Conservation (phyloP, 2,329 filamentous ascomycete genomes). For the Mariannaea elegans region DNA sequence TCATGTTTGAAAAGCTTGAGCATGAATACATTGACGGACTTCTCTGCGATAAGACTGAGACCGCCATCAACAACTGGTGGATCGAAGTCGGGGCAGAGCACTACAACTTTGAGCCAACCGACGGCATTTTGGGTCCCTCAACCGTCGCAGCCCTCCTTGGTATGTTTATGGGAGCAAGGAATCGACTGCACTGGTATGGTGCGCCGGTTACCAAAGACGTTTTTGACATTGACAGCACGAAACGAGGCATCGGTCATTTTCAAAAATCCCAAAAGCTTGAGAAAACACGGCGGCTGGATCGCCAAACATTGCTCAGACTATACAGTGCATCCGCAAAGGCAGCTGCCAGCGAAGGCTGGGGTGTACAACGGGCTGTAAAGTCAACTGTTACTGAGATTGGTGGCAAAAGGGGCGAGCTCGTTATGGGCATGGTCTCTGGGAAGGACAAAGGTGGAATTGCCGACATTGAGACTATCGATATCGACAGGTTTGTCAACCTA, state of each 20-base stretch:
- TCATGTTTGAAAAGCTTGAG: slow-evolving; percentile 88
- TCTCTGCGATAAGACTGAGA: slow-evolving; percentile 92
- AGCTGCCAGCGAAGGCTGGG: slow-evolving; percentile 88
- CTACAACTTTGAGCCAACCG: slow-evolving; percentile 90
- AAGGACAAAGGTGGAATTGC: slow-evolving; percentile 89
- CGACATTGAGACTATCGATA: slow-evolving; percentile 90
- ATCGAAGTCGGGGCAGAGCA: slow-evolving; percentile 90
- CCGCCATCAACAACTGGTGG: slow-evolving; percentile 94
- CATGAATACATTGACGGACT: slow-evolving; percentile 90
- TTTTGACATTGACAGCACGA: slow-evolving; percentile 85
- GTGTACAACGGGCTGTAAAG: slow-evolving; percentile 92
- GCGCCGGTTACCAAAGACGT: slow-evolving; percentile 89
- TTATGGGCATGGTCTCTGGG: slow-evolving; percentile 91
- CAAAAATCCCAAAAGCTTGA: slow-evolving; percentile 88
- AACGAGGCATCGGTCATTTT: slow-evolving; percentile 85
- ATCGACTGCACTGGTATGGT: slow-evolving; percentile 84
- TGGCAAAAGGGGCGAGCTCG: slow-evolving; percentile 92
- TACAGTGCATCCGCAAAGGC: slow-evolving; percentile 90
- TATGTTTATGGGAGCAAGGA: slow-evolving; percentile 87
- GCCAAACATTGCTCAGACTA: slow-evolving; percentile 81
- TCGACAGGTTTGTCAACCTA: slow-evolving; percentile 82
- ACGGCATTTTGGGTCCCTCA: slow-evolving; percentile 91
- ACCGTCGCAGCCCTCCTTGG: slow-evolving; percentile 90
- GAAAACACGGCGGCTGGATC: slow-evolving; percentile 80
- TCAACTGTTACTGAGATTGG: slow-evolving; percentile 93